These are phyloP conservation scores for Beauveria bassiana DNA, from an alignment of 2,329 filamentous ascomycete species.

Conservation along the genomic window DNA sequence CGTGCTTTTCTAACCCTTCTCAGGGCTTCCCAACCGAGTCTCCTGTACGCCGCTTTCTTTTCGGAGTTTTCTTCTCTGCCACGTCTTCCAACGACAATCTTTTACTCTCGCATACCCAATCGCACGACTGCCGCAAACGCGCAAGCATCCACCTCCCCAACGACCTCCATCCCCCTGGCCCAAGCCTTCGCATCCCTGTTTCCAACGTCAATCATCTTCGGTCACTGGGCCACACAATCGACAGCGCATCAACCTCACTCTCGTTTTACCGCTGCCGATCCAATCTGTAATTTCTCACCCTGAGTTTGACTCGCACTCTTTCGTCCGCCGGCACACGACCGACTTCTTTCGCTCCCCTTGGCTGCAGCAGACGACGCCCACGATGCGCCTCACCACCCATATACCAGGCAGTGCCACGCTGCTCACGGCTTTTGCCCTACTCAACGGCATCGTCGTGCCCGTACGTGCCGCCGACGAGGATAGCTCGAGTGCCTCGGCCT, in stretches of 20 bases:
- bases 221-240: background rate
- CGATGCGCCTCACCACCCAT: slow-evolving; percentile 1
- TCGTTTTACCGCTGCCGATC: background rate
- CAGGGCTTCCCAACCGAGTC: too few species aligned
- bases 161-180: too few species aligned
- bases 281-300: background rate
- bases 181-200: too few species aligned
- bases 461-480: background rate
- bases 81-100: too few species aligned
- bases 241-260: background rate
- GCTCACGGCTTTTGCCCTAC: slow-evolving; percentile 1
- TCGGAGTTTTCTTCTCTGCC: too few species aligned
- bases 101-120: too few species aligned
- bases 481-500: background rate
- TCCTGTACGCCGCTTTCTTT: too few species aligned
- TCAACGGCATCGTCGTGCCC: slow-evolving; percentile 4
- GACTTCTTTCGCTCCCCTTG: background rate
- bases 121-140: too few species aligned
- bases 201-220: too few species aligned
- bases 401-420: background rate
- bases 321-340: background rate
- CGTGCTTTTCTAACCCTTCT: too few species aligned
- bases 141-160: too few species aligned
- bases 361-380: background rate
- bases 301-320: background rate